Base-by-base conservation (phyloP, 2,329 filamentous ascomycete species). In the Stenocarpella maydis region DNA sequence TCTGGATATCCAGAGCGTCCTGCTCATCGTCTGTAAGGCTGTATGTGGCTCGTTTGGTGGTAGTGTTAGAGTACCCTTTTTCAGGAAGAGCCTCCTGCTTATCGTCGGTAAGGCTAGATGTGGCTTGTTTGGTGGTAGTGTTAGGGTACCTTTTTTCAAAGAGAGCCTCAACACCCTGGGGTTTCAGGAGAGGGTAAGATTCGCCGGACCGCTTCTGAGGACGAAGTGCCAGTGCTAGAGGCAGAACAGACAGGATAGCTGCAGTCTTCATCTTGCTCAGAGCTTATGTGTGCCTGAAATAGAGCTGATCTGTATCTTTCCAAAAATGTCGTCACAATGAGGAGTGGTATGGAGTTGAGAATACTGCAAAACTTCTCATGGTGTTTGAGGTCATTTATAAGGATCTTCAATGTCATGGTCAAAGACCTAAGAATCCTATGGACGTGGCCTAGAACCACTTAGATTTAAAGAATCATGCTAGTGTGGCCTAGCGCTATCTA, bases 101-200 rank as follows among this genome's bases (percentile, higher is more conserved):
- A n/a, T n/a, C n/a, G n/a, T n/a, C n/a, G n/a, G n/a, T n/a, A n/a
- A n/a, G n/a, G n/a, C n/a, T n/a, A n/a, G n/a, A n/a, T n/a, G n/a
- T n/a, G n/a, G n/a, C n/a, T n/a, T n/a, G n/a, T n/a, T n/a, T n/a
- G n/a, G n/a, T n/a, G n/a, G n/a, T n/a, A n/a, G n/a, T n/a, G n/a
- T n/a, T n/a, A n/a, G n/a, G n/a, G 58, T 63, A 63, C 28, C 49
- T 63, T 43, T 63, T 15, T 15, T 63, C 58, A 7, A 63, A 28
- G 8, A 63, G 58, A 14, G 58, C 43, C 28, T 63, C 58, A n/a
- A 63, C 28, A 9, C 37, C n/a, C 39, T 26, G 39, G 8, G 58
- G 58, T 14, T 24, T 63, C 28, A 63, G 58, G 17, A 63, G 21
- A 49, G 58, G 58, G 12, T 41, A 41, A 49, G 58, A 15, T 15